These are phyloP conservation scores for Herpotrichia juniperi DNA, from an alignment of 2,329 filamentous ascomycete genomes.

Conservation along the genomic window DNA sequence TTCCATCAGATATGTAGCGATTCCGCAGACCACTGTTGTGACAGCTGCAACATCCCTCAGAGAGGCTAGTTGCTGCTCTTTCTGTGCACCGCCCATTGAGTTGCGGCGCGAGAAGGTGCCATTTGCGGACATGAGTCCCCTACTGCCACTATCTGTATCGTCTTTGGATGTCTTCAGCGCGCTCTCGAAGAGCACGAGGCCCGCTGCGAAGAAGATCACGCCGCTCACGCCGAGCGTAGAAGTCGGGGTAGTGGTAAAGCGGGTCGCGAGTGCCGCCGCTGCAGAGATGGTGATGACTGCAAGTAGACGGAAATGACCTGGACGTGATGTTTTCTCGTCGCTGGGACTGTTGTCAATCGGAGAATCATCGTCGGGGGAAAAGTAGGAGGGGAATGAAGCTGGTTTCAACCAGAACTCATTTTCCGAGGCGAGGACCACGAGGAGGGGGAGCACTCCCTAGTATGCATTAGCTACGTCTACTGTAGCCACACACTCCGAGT, in stretches of 20 bases:
- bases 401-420: slow-evolving; percentile 31
- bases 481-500: background rate
- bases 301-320: slow-evolving; percentile 37
- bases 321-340: slow-evolving; percentile 20
- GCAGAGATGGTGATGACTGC: slow-evolving; percentile 43
- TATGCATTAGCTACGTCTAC: slow-evolving; percentile 12
- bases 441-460: slow-evolving; percentile 43
- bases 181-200: slow-evolving; percentile 50
- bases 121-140: slow-evolving; percentile 43
- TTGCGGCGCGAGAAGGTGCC: slow-evolving; percentile 35
- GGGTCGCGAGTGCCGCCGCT: slow-evolving; percentile 39
- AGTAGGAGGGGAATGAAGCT: slow-evolving; percentile 28
- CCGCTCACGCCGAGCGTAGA: slow-evolving; percentile 50
- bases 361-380: slow-evolving; percentile 24
- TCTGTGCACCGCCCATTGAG: slow-evolving; percentile 27
- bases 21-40: slow-evolving; percentile 32
- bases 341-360: slow-evolving; percentile 17
- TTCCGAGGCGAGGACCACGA: slow-evolving; percentile 38
- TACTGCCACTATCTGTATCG: slow-evolving; percentile 27
- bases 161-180: slow-evolving; percentile 33
- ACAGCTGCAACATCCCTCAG: slow-evolving; percentile 37
- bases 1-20: slow-evolving; percentile 37
- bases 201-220: slow-evolving; percentile 47
- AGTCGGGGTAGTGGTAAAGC: slow-evolving; percentile 40
- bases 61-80: slow-evolving; percentile 29